Percentiles rank a stretch among this genome's conserved stretches.
Evolutionary conservation across 2,329 filamentous ascomycete genomes (phyloP).

Genomic region (Botrytis squamosa): DNA sequence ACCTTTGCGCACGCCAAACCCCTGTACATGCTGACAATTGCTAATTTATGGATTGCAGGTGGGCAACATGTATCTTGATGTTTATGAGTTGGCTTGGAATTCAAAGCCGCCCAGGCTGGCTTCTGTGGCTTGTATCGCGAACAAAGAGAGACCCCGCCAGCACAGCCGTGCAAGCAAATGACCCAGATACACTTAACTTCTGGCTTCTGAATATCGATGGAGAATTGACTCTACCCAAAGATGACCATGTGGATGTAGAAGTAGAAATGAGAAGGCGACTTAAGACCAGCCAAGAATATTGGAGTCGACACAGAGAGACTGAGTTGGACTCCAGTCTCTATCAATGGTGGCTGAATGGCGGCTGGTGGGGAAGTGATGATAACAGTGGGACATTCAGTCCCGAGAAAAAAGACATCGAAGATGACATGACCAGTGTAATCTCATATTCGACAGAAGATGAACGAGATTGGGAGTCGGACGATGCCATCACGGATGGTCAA

Average conservation of each 20-base stretch:
- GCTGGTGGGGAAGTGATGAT: conserved; percentile 82
- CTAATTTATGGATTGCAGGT: conserved; percentile 16
- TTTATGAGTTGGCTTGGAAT: conserved; percentile 60
- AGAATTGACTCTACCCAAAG: conserved; percentile 54
- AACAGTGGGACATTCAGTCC: conserved; percentile 75
- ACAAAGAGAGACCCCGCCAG: conserved; percentile 30
- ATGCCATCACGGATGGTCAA: conserved; percentile 47
- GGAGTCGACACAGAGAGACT: conserved; percentile 55
- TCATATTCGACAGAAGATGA: conserved; percentile 52
- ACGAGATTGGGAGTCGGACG: conserved; percentile 47
- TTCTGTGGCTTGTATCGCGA: conserved; percentile 44
- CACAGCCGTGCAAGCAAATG: conserved; percentile 27
- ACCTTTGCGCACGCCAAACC: neutral
- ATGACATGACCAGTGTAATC: conserved; percentile 79
- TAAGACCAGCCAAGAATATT: conserved; percentile 42
- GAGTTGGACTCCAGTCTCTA: conserved; percentile 75
- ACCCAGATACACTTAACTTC: conserved; percentile 47
- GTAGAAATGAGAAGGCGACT: conserved; percentile 68
- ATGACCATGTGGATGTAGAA: conserved; percentile 76
- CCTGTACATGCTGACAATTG: neutral
- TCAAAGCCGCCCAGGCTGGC: conserved; percentile 61
- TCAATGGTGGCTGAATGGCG: conserved; percentile 78
- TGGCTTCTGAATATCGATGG: conserved; percentile 54
- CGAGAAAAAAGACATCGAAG: conserved; percentile 52
- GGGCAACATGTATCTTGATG: conserved; percentile 33